A percentile compares a stretch with the other conserved stretches of the same genome.
Evolutionary conservation across 805 yeast genomes (phyloP).

Genomic region (Cyberlindnera nakhonratchasimensis): DNA sequence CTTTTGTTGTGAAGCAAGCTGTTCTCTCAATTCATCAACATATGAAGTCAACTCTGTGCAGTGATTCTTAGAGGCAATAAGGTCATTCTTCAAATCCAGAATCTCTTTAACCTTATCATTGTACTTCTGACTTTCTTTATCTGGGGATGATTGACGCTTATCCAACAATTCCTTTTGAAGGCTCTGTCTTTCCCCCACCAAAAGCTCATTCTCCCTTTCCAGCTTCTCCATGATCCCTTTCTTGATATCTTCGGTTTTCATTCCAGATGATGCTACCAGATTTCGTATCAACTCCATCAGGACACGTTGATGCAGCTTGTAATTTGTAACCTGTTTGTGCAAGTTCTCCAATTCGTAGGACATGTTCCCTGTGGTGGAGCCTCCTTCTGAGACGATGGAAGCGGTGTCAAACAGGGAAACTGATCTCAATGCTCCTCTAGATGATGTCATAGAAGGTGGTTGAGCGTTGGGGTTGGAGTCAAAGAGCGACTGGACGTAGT

Average conservation of each 20-base stretch:
- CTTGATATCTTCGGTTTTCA: conserved; percentile 20
- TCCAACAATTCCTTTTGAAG: conserved; percentile 18
- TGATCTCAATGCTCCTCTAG: conserved; percentile 15
- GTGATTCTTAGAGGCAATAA: conserved; percentile 22
- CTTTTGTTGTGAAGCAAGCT: conserved; percentile 11
- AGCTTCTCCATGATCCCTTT: conserved; percentile 22
- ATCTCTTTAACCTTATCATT: conserved; percentile 25
- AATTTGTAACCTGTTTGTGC: conserved; percentile 38
- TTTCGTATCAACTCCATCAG: conserved; percentile 30
- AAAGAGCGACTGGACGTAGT: conserved; percentile 25
- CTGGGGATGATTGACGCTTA: conserved; percentile 3
- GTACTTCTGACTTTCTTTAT: conserved; percentile 9
- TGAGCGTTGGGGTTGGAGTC: conserved; percentile 14
- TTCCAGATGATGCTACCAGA: conserved; percentile 19
- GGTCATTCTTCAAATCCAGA: conserved; percentile 26
- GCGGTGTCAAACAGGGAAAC: conserved; percentile 22
- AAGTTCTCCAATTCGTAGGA: conserved; percentile 35
- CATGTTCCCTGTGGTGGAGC: conserved; percentile 14
- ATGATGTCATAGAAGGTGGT: conserved; percentile 1
- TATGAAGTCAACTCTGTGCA: conserved; percentile 25
- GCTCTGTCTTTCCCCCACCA: conserved; percentile 18
- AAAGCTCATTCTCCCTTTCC: conserved; percentile 22
- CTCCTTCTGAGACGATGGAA: conserved; percentile 10
- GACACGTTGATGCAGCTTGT: conserved; percentile 35
- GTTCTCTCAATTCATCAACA: conserved; percentile 22